A percentile compares a stretch with the other conserved stretches of the same genome.
phyloP scores from a whole-genome alignment of 257 asterid genomes.

The Plantago elongata region DNA sequence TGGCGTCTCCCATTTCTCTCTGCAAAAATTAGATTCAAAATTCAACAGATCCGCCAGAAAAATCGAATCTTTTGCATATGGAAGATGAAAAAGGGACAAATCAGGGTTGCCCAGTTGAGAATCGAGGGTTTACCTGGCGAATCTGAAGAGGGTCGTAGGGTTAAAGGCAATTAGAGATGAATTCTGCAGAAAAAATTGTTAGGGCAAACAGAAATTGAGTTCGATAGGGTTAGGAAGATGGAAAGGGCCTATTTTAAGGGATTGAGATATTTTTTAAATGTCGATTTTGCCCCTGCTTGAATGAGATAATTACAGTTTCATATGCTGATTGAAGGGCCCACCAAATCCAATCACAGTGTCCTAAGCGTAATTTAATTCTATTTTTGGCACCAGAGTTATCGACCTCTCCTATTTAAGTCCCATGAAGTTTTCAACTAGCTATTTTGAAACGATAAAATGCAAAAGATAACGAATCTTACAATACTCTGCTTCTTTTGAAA shows the following conservation, averaged over 20 bases:
- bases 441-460: too few relatives aligned
- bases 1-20: conserved; percentile 58
- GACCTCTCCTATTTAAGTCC: not conserved
- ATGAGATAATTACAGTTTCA: not conserved
- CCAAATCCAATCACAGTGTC: too few relatives aligned
- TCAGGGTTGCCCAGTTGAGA: not conserved
- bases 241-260: conserved; percentile 6
- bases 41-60: conserved; percentile 19
- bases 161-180: conserved; percentile 2
- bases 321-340: too few relatives aligned
- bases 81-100: not conserved
- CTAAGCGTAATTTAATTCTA: too few relatives aligned
- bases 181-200: conserved; percentile 32
- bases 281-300: conserved; percentile 23
- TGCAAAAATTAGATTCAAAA: conserved; percentile 19
- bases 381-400: too few relatives aligned
- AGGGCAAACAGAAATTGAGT: conserved; percentile 6
- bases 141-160: not conserved
- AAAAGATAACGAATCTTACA: too few relatives aligned
- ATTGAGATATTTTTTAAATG: not conserved
- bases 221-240: conserved; percentile 17
- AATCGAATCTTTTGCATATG: not conserved
- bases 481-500: too few relatives aligned
- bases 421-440: not conserved
- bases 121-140: conserved; percentile 29